Percentiles rank a stretch among this genome's conserved stretches.
phyloP scores from a whole-genome alignment of 768 basidiomycete species.

The Mycena rosella region DNA sequence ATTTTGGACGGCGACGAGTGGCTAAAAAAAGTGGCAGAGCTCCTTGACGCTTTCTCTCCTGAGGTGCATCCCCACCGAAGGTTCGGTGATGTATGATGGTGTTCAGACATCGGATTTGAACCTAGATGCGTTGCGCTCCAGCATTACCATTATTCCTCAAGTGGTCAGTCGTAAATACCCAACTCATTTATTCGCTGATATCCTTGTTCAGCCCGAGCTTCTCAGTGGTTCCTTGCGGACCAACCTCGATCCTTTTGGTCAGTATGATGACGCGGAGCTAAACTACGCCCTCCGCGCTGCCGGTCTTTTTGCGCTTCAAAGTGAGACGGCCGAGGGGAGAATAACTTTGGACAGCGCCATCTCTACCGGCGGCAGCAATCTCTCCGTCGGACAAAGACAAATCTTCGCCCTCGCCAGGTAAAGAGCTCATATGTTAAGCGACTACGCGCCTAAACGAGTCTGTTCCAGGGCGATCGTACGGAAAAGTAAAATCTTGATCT shows the following conservation, averaged over 20 bases:
- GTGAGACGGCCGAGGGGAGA: slow-evolving; percentile 43
- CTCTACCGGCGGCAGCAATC: slow-evolving; percentile 39
- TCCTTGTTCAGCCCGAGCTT: slow-evolving; percentile 45
- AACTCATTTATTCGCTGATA: not conserved
- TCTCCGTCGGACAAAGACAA: slow-evolving; percentile 62
- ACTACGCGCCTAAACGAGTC: no score
- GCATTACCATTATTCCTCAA: slow-evolving; percentile 60
- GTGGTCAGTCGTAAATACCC: slow-evolving; percentile 2
- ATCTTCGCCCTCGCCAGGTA: slow-evolving; percentile 55
- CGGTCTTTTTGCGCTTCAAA: slow-evolving; percentile 50
- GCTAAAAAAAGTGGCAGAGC: slow-evolving; percentile 49
- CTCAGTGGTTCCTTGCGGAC: slow-evolving; percentile 57
- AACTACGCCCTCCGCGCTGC: slow-evolving; percentile 51
- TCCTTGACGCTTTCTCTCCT: slow-evolving; percentile 68
- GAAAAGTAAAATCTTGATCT: slow-evolving; percentile 38
- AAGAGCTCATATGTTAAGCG: not conserved
- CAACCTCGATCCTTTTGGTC: slow-evolving; percentile 62
- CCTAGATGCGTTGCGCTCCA: slow-evolving; percentile 56
- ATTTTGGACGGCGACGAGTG: not conserved
- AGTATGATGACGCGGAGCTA: slow-evolving; percentile 56
- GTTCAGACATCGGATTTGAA: slow-evolving; percentile 54
- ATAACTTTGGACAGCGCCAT: slow-evolving; percentile 38
- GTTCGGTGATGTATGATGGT: slow-evolving; percentile 57
- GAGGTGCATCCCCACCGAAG: slow-evolving; percentile 50
- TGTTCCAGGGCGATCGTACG: slow-evolving; percentile 28